Percentiles rank a stretch among this genome's conserved stretches.
These are phyloP conservation scores for Grifola frondosa DNA, from an alignment of 1,284 basidiomycete species.

Conservation along the genomic window DNA sequence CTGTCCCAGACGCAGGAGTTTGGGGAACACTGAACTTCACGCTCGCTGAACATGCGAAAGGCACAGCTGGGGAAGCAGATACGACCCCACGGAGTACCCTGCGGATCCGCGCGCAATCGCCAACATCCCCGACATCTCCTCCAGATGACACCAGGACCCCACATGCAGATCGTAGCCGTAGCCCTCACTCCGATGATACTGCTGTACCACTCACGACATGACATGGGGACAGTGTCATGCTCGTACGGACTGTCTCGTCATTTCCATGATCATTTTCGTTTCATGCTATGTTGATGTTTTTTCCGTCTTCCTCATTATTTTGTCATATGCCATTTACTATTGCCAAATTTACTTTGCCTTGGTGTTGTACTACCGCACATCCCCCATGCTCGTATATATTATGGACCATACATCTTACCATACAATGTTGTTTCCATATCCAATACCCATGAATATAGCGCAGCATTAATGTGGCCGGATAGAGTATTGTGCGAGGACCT, in stretches of 20 bases:
- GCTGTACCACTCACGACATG: slow-evolving; percentile 12
- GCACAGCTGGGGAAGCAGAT: slow-evolving; percentile 33
- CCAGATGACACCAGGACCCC: slow-evolving; percentile 17
- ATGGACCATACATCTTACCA: slow-evolving; percentile 9
- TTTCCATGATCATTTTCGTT: too few relatives aligned
- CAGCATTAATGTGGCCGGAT: slow-evolving; percentile 37
- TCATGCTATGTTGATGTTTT: too few relatives aligned
- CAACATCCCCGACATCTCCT: slow-evolving; percentile 26
- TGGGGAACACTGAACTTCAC: slow-evolving; percentile 40
- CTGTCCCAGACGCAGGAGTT: slow-evolving; percentile 8
- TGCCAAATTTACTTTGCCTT: too few relatives aligned
- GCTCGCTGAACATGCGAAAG: slow-evolving; percentile 38
- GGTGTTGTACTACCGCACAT: too few relatives aligned
- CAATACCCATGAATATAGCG: not conserved
- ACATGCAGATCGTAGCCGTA: slow-evolving; percentile 29
- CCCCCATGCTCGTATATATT: too few relatives aligned
- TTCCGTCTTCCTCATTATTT: too few relatives aligned
- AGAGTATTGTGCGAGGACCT: slow-evolving; percentile 64
- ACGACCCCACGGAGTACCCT: slow-evolving; percentile 51
- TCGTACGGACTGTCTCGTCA: too few relatives aligned
- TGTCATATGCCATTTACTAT: too few relatives aligned
- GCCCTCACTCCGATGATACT: slow-evolving; percentile 30
- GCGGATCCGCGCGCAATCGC: slow-evolving; percentile 32
- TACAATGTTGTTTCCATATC: not conserved
- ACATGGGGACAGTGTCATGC: not conserved